These are phyloP conservation scores for Barbarea vulgaris DNA, from an alignment of 345 rosid genomes.

Conservation along the genomic window DNA sequence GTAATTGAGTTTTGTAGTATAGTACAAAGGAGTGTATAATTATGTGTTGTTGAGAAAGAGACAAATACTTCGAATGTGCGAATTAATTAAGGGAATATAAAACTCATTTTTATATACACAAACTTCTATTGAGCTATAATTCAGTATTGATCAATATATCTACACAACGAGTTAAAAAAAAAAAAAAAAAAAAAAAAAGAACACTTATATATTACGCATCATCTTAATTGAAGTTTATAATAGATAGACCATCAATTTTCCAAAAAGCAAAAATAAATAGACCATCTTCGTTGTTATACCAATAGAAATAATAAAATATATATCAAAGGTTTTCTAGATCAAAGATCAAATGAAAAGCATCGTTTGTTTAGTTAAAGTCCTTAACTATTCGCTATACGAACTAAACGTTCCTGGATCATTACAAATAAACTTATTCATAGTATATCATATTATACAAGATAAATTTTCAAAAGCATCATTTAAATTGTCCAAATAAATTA, in stretches of 20 bases:
- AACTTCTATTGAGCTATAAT: background rate
- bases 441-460: background rate
- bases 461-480: slow-evolving; percentile 4
- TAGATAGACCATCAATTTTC: background rate
- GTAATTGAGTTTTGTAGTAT: slow-evolving; percentile 13
- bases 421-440: background rate
- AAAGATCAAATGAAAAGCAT: slow-evolving; percentile 11
- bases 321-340: background rate
- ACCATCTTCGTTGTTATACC: slow-evolving; percentile 8
- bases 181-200: no score
- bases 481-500: slow-evolving; percentile 2
- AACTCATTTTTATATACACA: slow-evolving; percentile 1
- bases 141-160: background rate
- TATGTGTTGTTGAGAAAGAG: slow-evolving; percentile 37
- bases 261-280: background rate
- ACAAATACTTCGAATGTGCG: slow-evolving; percentile 42
- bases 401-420: background rate
- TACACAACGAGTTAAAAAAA: no score
- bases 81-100: slow-evolving; percentile 10
- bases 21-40: slow-evolving; percentile 27
- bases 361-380: background rate
- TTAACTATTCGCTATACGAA: background rate
- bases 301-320: background rate
- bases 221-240: slow-evolving; percentile 1
- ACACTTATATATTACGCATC: background rate